Conservation (phyloP, 352 stramenopile genomes). For the Pythium utonaiense region DNA sequence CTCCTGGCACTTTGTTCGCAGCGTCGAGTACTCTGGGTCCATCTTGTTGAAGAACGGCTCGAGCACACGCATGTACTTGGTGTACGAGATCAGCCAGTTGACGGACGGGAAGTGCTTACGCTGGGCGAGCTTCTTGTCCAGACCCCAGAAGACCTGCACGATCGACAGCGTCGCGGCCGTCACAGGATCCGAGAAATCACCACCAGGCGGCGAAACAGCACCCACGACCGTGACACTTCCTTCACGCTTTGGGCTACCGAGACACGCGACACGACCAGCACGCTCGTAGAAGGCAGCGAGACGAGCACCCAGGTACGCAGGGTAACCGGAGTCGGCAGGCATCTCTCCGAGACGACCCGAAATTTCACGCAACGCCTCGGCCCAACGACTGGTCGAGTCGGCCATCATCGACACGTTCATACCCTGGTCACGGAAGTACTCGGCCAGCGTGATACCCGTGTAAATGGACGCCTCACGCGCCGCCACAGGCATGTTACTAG, state of each 20-base stretch:
- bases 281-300: slow-evolving; percentile 99
- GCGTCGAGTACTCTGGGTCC: slow-evolving; percentile 95
- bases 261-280: slow-evolving; percentile 95
- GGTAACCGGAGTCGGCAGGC: slow-evolving; percentile 96
- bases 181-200: slow-evolving; percentile 99
- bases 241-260: slow-evolving; percentile 96
- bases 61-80: slow-evolving; percentile 99
- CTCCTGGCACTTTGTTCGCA: slow-evolving; percentile 96
- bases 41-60: slow-evolving; percentile 99
- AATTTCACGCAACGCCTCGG: slow-evolving; percentile 99
- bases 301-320: slow-evolving; percentile 98
- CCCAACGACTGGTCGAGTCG: slow-evolving; percentile 99
- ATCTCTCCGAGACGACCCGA: slow-evolving; percentile 99
- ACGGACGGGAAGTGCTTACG: slow-evolving; percentile 99
- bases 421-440: slow-evolving; percentile 98
- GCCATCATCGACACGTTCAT: slow-evolving; percentile 99
- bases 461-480: slow-evolving; percentile 99
- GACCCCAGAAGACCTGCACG: slow-evolving; percentile 99
- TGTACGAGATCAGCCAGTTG: slow-evolving; percentile 99
- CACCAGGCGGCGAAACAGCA: slow-evolving; percentile 97
- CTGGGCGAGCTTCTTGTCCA: slow-evolving; percentile 99
- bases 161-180: slow-evolving; percentile 99
- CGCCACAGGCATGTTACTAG: slow-evolving; percentile 99
- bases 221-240: slow-evolving; percentile 99
- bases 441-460: slow-evolving; percentile 97